phyloP scores from a whole-genome alignment of 192 early-diverging fungal species.

The Umbelopsis isabellina region DNA sequence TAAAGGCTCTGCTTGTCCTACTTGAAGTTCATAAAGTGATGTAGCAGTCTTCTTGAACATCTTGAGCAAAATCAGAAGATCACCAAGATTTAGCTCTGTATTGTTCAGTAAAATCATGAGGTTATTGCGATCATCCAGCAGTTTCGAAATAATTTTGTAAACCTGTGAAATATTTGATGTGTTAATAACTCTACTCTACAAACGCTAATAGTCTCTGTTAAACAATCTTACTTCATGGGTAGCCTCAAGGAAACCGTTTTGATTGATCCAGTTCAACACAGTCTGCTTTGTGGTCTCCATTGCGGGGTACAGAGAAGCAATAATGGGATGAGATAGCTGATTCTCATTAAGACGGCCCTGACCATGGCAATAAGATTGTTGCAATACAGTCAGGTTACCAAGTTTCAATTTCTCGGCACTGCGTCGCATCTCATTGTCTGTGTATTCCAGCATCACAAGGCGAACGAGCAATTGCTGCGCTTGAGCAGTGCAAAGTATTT shows the following conservation, averaged over 20 bases:
- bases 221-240: slow-evolving; percentile 2
- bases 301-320: slow-evolving; percentile 51
- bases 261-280: slow-evolving; percentile 34
- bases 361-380: slow-evolving; percentile 50
- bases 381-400: slow-evolving; percentile 35
- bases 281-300: slow-evolving; percentile 38
- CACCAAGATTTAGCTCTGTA: slow-evolving; percentile 50
- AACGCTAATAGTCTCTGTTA: no score
- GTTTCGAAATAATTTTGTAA: slow-evolving; percentile 36
- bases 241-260: slow-evolving; percentile 21
- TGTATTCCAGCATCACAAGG: slow-evolving; percentile 33
- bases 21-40: background rate
- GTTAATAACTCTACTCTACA: background rate
- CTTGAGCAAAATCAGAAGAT: slow-evolving; percentile 54
- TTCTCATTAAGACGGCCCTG: slow-evolving; percentile 42
- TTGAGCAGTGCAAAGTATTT: slow-evolving; percentile 12
- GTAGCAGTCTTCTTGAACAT: slow-evolving; percentile 41
- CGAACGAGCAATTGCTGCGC: slow-evolving; percentile 33
- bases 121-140: slow-evolving; percentile 58
- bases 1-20: background rate
- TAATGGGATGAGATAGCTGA: slow-evolving; percentile 47
- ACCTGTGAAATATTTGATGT: slow-evolving; percentile 3
- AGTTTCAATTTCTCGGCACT: slow-evolving; percentile 27
- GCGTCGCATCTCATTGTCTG: slow-evolving; percentile 24
- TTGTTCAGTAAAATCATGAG: slow-evolving; percentile 52